Evolutionary conservation across 352 stramenopile species (phyloP).

Genomic region (Phytophthora europaea): DNA sequence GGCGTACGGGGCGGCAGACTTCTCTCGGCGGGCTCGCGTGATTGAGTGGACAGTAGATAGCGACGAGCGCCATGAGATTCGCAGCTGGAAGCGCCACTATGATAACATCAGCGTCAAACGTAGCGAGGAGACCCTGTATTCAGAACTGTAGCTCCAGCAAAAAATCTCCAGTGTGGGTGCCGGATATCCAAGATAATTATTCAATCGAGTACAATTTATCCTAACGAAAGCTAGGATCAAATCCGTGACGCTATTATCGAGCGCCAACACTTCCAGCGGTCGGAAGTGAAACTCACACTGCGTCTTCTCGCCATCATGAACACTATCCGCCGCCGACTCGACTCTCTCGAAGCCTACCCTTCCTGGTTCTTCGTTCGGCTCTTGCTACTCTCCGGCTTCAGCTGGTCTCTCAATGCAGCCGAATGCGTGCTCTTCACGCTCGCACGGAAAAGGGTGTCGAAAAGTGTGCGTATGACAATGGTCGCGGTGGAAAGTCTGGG

Average conservation of each 20-base stretch:
- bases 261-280: not conserved
- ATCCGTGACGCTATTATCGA: not conserved
- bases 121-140: constrained; percentile 43
- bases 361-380: constrained; percentile 40
- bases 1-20: constrained; percentile 39
- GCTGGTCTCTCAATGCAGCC: constrained; percentile 44
- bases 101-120: constrained; percentile 33
- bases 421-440: constrained; percentile 48
- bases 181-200: constrained; percentile 26
- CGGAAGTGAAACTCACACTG: not conserved
- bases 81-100: constrained; percentile 56
- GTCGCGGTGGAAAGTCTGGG: constrained; percentile 26
- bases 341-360: constrained; percentile 4
- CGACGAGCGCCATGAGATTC: constrained; percentile 47
- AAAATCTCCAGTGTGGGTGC: not conserved
- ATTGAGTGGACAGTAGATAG: constrained; percentile 65
- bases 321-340: not conserved
- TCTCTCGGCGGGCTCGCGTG: constrained; percentile 58
- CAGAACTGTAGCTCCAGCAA: constrained; percentile 25
- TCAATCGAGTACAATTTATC: constrained; percentile 6
- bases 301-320: constrained; percentile 3
- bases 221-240: too few species aligned
- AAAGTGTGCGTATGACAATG: constrained; percentile 29
- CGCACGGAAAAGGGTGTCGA: constrained; percentile 28
- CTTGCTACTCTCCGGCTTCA: constrained; percentile 37